A percentile compares a stretch with the other conserved stretches of the same genome.
Evolutionary conservation across 805 yeast genomes (phyloP).

Genomic region (Saccharomyces kudriavzevii): DNA sequence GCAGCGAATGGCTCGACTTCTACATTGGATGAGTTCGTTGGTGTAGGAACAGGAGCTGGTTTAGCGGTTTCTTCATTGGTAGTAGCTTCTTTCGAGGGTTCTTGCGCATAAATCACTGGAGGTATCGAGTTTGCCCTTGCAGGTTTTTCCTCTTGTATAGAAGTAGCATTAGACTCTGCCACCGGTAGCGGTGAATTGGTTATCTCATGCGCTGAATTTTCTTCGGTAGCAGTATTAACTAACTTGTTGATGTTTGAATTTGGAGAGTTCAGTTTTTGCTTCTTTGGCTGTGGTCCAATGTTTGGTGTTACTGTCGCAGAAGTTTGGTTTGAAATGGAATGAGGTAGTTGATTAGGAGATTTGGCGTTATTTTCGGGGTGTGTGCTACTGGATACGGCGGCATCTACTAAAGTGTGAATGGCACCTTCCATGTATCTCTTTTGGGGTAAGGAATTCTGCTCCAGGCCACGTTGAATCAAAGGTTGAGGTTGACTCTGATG

Average conservation of each 20-base stretch:
- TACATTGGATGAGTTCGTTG: background rate
- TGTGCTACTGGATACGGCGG: conserved; percentile 14
- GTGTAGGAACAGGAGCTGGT: conserved; percentile 4
- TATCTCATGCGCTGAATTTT: background rate
- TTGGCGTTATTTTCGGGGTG: conserved; percentile 1
- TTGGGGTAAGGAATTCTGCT: conserved; percentile 15
- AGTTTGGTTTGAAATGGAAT: conserved; percentile 1
- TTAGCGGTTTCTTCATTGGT: background rate
- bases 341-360: background rate
- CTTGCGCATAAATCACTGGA: background rate
- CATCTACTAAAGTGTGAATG: conserved; percentile 25
- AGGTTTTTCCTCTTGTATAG: conserved; percentile 1
- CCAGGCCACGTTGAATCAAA: conserved; percentile 1
- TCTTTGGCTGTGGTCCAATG: conserved; percentile 16
- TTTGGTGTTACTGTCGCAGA: conserved; percentile 5
- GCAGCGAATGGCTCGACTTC: background rate
- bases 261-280: conserved; percentile 2
- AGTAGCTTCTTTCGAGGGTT: conserved; percentile 1
- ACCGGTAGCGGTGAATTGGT: background rate
- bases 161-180: conserved; percentile 1
- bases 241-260: background rate
- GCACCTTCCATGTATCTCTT: conserved; percentile 27
- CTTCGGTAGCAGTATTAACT: background rate
- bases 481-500: conserved; percentile 1
- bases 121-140: background rate